A percentile compares a stretch with the other conserved stretches of the same genome.
phyloP scores from a whole-genome alignment of 2,329 filamentous ascomycete species.

The Xylaria polymorpha region DNA sequence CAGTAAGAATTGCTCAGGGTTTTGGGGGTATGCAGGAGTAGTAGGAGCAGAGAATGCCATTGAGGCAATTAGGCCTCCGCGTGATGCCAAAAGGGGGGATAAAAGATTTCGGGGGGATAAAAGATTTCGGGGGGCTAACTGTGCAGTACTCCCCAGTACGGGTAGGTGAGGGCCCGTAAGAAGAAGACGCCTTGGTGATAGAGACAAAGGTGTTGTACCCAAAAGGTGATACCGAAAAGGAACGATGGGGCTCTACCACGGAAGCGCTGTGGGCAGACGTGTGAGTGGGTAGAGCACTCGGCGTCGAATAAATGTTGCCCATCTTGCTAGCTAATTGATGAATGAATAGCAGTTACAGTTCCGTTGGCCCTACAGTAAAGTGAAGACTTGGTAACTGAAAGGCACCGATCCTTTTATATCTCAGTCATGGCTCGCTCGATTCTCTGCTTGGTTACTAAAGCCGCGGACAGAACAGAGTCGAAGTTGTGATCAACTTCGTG shows the following conservation, averaged over 20 bases:
- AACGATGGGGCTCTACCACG: neutral
- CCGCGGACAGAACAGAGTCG: neutral
- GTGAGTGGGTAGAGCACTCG: slow-evolving; percentile 20
- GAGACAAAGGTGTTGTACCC: slow-evolving; percentile 32
- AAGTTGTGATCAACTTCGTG: neutral
- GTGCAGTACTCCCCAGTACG: slow-evolving; percentile 29
- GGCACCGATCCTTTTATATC: slow-evolving; percentile 14
- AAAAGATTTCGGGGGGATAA: no score
- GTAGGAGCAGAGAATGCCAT: no score
- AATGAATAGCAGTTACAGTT: neutral
- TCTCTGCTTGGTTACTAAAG: neutral
- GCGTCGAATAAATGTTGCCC: slow-evolving; percentile 30
- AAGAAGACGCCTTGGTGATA: slow-evolving; percentile 21
- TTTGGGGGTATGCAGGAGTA: no score
- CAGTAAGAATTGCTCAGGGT: no score
- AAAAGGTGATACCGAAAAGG: slow-evolving; percentile 32
- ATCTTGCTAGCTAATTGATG: slow-evolving; percentile 15
- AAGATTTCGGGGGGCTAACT: no score
- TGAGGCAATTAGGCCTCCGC: no score
- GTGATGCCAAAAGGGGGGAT: no score
- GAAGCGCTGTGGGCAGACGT: slow-evolving; percentile 9
- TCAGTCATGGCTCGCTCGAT: no score
- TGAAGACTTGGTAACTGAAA: neutral
- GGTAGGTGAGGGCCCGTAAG: neutral
- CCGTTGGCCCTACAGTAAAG: neutral